phyloP scores from a whole-genome alignment of 148 eudicot species.

The Persicaria tinctoria region DNA sequence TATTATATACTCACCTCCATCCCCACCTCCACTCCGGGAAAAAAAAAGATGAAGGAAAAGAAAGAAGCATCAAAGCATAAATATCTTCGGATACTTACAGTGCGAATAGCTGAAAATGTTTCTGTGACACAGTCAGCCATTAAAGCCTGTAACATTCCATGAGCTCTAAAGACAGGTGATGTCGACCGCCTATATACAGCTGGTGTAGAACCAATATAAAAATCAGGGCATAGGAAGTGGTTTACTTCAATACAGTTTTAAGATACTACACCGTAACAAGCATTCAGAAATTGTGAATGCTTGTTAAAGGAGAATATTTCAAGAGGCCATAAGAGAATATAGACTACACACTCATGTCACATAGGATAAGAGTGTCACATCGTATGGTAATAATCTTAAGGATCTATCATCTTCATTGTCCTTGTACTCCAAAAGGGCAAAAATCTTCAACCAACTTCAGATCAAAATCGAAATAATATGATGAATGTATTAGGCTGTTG shows the following conservation, averaged over 20 bases:
- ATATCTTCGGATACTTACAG: constrained; percentile 42
- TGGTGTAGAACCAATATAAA: constrained; percentile 16
- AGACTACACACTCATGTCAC: background rate
- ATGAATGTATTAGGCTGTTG: background rate
- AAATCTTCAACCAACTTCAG: background rate
- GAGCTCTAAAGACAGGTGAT: constrained; percentile 76
- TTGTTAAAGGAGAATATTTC: background rate
- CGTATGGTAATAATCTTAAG: background rate
- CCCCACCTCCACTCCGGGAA: background rate
- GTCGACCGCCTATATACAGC: constrained; percentile 93
- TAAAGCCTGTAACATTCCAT: constrained; percentile 71
- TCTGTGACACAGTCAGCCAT: constrained; percentile 92
- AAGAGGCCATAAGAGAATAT: background rate
- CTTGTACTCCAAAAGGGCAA: background rate
- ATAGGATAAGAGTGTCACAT: no score
- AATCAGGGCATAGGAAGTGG: background rate
- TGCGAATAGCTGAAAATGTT: constrained; percentile 93
- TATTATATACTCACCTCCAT: background rate
- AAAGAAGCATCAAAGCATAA: background rate
- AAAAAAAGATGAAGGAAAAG: constrained; percentile 10
- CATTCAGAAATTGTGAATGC: background rate
- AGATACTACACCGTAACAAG: background rate
- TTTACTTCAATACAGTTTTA: background rate
- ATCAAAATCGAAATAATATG: background rate
- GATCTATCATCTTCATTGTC: background rate